Evolutionary conservation across 768 basidiomycete genomes (phyloP).

Genomic region (Mycena amicta): DNA sequence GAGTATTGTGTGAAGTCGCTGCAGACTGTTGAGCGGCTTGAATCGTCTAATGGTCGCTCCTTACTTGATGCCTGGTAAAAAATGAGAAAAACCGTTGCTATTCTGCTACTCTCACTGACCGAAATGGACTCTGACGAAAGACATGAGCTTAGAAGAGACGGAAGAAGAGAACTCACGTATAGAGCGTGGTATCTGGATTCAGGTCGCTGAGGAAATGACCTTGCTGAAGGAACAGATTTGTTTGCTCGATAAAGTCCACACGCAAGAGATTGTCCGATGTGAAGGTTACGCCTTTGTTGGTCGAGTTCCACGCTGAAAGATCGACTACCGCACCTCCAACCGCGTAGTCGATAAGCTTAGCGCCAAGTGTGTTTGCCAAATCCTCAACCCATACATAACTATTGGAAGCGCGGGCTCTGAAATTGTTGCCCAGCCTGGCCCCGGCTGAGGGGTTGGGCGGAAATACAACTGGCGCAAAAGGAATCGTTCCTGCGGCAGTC

Average conservation of each 20-base stretch:
- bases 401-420: constrained; percentile 22
- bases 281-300: constrained; percentile 23
- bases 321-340: constrained; percentile 22
- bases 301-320: constrained; percentile 20
- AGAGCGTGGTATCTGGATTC: constrained; percentile 21
- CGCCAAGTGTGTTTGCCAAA: constrained; percentile 23
- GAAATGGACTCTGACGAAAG: constrained; percentile 14
- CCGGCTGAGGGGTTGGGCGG: constrained; percentile 23
- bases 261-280: constrained; percentile 23
- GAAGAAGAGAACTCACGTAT: constrained; percentile 7
- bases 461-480: constrained; percentile 22
- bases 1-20: constrained; percentile 18
- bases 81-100: not conserved
- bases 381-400: constrained; percentile 27
- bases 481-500: constrained; percentile 17
- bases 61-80: constrained; percentile 20
- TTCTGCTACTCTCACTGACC: no score
- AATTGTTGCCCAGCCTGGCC: constrained; percentile 20
- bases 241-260: constrained; percentile 23
- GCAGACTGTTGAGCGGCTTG: not conserved
- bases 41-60: not conserved
- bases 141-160: not conserved
- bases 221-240: constrained; percentile 23
- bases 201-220: constrained; percentile 21
- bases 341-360: constrained; percentile 20